Evolutionary conservation across 768 basidiomycete genomes (phyloP).

Genomic region (Hericium coralloides): DNA sequence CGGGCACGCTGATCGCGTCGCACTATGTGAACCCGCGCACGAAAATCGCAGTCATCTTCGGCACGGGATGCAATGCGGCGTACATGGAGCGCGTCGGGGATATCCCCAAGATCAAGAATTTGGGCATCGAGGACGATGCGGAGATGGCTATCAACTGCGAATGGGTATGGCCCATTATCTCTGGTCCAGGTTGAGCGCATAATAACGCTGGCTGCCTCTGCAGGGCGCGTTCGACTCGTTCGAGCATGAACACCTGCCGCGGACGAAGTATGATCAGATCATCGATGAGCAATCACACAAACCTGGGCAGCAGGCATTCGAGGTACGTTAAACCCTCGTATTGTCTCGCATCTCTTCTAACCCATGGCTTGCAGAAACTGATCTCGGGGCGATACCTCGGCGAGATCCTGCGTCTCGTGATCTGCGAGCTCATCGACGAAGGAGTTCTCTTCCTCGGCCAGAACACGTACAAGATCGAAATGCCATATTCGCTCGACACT

Average conservation of each 20-base stretch:
- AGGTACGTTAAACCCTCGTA: constrained; percentile 35
- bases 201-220: background rate
- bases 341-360: background rate
- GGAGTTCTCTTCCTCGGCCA: constrained; percentile 97
- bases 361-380: constrained; percentile 58
- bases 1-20: constrained; percentile 94
- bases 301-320: constrained; percentile 90
- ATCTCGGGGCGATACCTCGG: constrained; percentile 95
- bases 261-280: constrained; percentile 88
- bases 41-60: constrained; percentile 93
- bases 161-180: constrained; percentile 48
- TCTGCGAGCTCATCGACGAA: constrained; percentile 93
- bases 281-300: constrained; percentile 96
- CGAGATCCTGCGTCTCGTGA: constrained; percentile 90
- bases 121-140: constrained; percentile 55
- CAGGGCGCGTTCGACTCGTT: constrained; percentile 98
- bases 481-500: constrained; percentile 87
- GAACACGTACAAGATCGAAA: constrained; percentile 97
- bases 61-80: constrained; percentile 97
- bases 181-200: background rate
- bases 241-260: constrained; percentile 86
- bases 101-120: constrained; percentile 74
- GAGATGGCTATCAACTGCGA: constrained; percentile 97
- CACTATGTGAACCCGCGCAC: constrained; percentile 89
- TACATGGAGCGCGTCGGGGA: constrained; percentile 88